phyloP scores from a whole-genome alignment of 208 protist genomes.

The Wallacemonas sp. region DNA sequence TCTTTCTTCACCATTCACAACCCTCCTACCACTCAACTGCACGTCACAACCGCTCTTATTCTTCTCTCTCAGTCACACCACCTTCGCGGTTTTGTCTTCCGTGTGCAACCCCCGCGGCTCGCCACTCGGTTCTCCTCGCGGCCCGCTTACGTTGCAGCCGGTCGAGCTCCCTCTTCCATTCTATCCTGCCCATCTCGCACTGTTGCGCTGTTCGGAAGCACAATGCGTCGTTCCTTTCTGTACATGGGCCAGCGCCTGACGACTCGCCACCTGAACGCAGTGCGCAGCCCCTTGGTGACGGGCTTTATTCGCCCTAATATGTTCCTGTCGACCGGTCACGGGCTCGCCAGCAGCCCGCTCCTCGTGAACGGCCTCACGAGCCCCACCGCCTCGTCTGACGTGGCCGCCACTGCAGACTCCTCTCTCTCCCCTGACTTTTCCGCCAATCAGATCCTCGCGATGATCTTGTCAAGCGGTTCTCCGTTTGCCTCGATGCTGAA shows the following conservation, averaged over 20 bases:
- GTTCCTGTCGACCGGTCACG: conserved; percentile 37
- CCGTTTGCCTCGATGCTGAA: conserved; percentile 29
- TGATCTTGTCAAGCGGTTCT: conserved; percentile 47
- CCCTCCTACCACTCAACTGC: too few relatives aligned
- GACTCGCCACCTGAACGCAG: conserved; percentile 78
- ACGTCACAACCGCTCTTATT: too few relatives aligned
- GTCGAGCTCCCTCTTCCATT: background rate
- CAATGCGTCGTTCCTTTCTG: conserved; percentile 77
- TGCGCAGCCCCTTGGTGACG: conserved; percentile 68
- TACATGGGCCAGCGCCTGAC: conserved; percentile 87
- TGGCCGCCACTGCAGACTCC: background rate
- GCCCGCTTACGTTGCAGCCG: too few relatives aligned
- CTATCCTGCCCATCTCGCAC: background rate
- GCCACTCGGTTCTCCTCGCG: background rate
- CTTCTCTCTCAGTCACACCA: too few relatives aligned
- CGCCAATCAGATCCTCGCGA: conserved; percentile 44
- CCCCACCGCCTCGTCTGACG: conserved; percentile 1
- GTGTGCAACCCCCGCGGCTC: too few relatives aligned
- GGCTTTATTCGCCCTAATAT: conserved; percentile 75
- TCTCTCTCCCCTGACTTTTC: conserved; percentile 32
- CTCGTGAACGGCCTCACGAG: conserved; percentile 26
- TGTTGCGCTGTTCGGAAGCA: background rate
- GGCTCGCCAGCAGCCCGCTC: conserved; percentile 43
- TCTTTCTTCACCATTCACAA: too few relatives aligned
- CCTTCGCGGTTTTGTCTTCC: too few relatives aligned